A percentile compares a stretch with the other conserved stretches of the same genome.
Evolutionary conservation across 2,329 filamentous ascomycete species (phyloP).

Genomic region (Alternaria longipes): DNA sequence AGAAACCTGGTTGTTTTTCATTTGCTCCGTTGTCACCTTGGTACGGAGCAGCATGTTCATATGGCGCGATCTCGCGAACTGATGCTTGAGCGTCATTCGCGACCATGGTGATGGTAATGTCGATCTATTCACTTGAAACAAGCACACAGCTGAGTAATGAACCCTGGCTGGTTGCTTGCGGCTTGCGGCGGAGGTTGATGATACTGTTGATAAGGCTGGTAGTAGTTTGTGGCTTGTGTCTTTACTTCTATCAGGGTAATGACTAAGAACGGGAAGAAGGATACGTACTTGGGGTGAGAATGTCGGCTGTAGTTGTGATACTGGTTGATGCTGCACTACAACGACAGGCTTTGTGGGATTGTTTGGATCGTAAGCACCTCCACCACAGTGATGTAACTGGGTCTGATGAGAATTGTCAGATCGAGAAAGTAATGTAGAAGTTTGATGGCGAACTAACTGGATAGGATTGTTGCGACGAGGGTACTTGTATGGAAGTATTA

Average conservation of each 20-base stretch:
- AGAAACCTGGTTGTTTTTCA: neutral
- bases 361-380: slow-evolving; percentile 27
- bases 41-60: slow-evolving; percentile 1
- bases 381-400: slow-evolving; percentile 22
- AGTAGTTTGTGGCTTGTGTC: slow-evolving; percentile 16
- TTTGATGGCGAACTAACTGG: slow-evolving; percentile 5
- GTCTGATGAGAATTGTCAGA: neutral
- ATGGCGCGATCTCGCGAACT: slow-evolving; percentile 18
- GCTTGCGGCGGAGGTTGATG: slow-evolving; percentile 19
- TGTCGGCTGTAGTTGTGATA: slow-evolving; percentile 14
- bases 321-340: slow-evolving; percentile 18
- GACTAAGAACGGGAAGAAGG: neutral
- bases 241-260: slow-evolving; percentile 6
- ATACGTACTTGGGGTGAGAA: slow-evolving; percentile 22
- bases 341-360: slow-evolving; percentile 15
- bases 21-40: neutral
- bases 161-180: slow-evolving; percentile 19
- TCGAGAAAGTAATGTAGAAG: neutral
- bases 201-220: slow-evolving; percentile 13
- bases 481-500: slow-evolving; percentile 19
- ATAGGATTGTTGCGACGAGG: slow-evolving; percentile 9
- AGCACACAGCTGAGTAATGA: slow-evolving; percentile 32
- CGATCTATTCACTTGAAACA: slow-evolving; percentile 15
- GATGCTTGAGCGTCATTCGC: slow-evolving; percentile 21
- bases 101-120: slow-evolving; percentile 8